A percentile compares a stretch with the other conserved stretches of the same genome.
phyloP scores from a whole-genome alignment of 2,329 filamentous ascomycete genomes.

The Torrubiella hemipterigena region DNA sequence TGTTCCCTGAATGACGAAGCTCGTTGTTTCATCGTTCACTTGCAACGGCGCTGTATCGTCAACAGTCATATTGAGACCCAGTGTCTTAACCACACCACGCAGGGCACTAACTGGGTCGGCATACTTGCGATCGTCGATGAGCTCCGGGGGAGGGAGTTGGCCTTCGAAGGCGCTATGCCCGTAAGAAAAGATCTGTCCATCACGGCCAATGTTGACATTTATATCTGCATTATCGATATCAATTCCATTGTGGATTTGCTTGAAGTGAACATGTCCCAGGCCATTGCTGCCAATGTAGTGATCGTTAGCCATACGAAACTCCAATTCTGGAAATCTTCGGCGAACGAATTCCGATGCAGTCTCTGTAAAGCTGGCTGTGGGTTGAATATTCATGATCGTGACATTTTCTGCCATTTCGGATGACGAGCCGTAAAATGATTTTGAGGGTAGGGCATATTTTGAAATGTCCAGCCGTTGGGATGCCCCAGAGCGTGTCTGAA shows the following conservation, averaged over 20 bases:
- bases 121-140: slow-evolving; percentile 25
- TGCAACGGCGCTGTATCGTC: slow-evolving; percentile 14
- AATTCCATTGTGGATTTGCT: slow-evolving; percentile 43
- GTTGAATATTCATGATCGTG: too few relatives aligned
- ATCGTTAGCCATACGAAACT: slow-evolving; percentile 39
- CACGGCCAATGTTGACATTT: slow-evolving; percentile 44
- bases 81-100: slow-evolving; percentile 21
- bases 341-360: slow-evolving; percentile 30
- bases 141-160: slow-evolving; percentile 23
- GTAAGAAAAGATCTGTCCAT: slow-evolving; percentile 45
- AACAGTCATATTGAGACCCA: slow-evolving; percentile 20
- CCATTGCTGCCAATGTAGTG: slow-evolving; percentile 42
- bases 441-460: too few relatives aligned
- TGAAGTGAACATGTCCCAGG: slow-evolving; percentile 45
- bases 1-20: slow-evolving; percentile 33
- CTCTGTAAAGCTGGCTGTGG: too few relatives aligned
- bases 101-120: slow-evolving; percentile 32
- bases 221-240: slow-evolving; percentile 51
- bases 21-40: slow-evolving; percentile 13
- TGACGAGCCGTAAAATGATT: too few relatives aligned
- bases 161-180: slow-evolving; percentile 36
- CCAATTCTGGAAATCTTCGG: slow-evolving; percentile 18
- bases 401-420: too few relatives aligned
- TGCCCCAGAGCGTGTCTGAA: too few relatives aligned
- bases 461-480: too few relatives aligned